Base-by-base conservation (phyloP, 2,329 filamentous ascomycete genomes). In the Fusarium sacchari region DNA sequence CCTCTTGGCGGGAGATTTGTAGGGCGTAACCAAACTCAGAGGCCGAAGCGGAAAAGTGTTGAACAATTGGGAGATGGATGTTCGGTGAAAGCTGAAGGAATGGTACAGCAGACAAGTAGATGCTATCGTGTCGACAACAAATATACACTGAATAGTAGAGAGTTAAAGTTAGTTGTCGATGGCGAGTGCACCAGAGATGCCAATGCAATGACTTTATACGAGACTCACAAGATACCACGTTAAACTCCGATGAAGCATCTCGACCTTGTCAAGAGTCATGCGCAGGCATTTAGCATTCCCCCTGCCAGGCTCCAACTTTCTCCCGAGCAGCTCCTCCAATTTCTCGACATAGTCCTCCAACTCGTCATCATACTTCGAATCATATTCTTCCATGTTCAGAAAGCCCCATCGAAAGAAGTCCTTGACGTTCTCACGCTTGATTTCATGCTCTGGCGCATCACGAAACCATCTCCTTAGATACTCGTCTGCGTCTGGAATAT, bases 371-470 rank as follows among this genome's bases (percentile, higher is more conserved):
- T 88, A 80, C 24, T 84, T 82, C 11, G 82, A 79, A 32, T 82
- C 81, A 53, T 80, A 79, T 8, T 85, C 81, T 15, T 82, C 83
- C 15, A 83, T 82, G 69, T 87, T 88, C 53, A 88, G 84, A 59
- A 91, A 88, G 2, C 87, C 88, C 90, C 89, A 92, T n/a, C 85
- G 80, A 26, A 89, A 83, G 77, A 90, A 91, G 61, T 90, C 87
- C 78, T 88, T 88, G 57, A 91, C 75, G 77, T 91, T 90, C 37
- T 91, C 88, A 20, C 85, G 82, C 61, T 86, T 85, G 50, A 92
- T 88, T 34, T 90, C 88, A 34, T 83, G 80, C 6, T 82, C 53
- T 22, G 84, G 81, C 13, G 88, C 88, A 34, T 86, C 86, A 30
- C 87, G 80, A 75, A 91, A 91, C 90, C 90, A 92, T 71, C 84